Percentiles rank a stretch among this genome's conserved stretches.
These are phyloP conservation scores for Fomitopsis pinicola DNA, from an alignment of 1,284 basidiomycete species.

Conservation along the genomic window DNA sequence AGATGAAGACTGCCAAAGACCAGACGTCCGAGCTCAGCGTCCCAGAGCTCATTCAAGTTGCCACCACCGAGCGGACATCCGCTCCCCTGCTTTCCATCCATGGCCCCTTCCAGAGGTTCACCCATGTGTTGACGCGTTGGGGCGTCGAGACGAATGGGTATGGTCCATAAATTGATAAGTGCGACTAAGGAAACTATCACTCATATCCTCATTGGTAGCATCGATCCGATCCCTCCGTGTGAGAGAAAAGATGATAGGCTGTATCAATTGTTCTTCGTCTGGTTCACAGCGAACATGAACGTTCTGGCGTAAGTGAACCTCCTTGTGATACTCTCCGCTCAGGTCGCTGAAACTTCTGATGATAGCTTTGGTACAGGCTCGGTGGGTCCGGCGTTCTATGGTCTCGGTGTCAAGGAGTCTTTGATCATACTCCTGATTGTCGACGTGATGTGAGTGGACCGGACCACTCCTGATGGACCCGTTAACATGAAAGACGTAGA, in stretches of 20 bases:
- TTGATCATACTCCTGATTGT: constrained; percentile 48
- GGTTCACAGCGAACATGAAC: constrained; percentile 52
- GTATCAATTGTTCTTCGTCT: constrained; percentile 38
- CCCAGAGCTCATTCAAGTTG: constrained; percentile 7
- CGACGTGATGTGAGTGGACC: constrained; percentile 45
- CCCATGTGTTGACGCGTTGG: constrained; percentile 21
- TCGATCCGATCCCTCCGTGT: constrained; percentile 30
- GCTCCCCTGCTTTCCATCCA: neutral
- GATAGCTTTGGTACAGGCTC: constrained; percentile 51
- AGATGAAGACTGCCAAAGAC: neutral
- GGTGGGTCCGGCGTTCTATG: constrained; percentile 57
- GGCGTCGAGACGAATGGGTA: constrained; percentile 30
- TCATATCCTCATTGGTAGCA: constrained; percentile 14
- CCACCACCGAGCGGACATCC: neutral
- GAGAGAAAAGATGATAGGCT: constrained; percentile 32
- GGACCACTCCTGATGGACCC: neutral
- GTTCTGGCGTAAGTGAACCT: constrained; percentile 39
- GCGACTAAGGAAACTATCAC: neutral
- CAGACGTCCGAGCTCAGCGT: constrained; percentile 1
- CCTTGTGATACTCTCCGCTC: neutral
- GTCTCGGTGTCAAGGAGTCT: constrained; percentile 47
- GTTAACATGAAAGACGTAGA: constrained; percentile 11
- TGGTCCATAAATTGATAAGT: neutral
- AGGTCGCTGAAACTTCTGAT: neutral
- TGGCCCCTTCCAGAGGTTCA: constrained; percentile 13